Base-by-base conservation (phyloP, 2,329 filamentous ascomycete species). In the Proliferodiscus dingleyae region DNA sequence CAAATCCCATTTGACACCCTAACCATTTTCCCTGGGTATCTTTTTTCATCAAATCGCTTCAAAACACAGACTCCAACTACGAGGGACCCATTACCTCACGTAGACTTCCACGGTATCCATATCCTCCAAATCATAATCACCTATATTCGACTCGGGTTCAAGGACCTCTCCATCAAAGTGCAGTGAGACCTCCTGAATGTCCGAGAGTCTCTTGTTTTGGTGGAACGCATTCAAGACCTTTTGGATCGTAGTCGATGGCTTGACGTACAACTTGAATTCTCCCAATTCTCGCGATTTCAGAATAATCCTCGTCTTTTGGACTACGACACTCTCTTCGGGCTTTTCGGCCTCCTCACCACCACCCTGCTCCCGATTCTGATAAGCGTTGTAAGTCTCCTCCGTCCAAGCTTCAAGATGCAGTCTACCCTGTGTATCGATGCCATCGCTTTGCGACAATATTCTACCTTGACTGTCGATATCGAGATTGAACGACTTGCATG, bases 321-420 rank as follows among this genome's bases (percentile, higher is more conserved):
- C 47, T 38, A 61, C 51, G 23, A 66, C 66, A 43, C 52, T 47
- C 41, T 45, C 44, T 23, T 45, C 40, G 15, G 48, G 46, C 21
- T 53, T 51, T 33, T 29, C 38, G 21, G 58, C 61, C 19, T 56
- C 61, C 3, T 55, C 59, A 1, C 55, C 52, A 6, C 51, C 49
- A 13, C 43, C 47, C 5, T 30, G 37, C 21, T 43, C 50, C 19
- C 43, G 41, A 15, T 50, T 44, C 28, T 59, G 46, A 16, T 52
- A 48, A 24, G 71, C 67, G 41, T 67, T 65, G 51, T 80, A 84
- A 2, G 77, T 65, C 9, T 85, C 79, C 6, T 80, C 71, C 0
- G 86, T 91, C 76, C 87, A 88, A 5, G 85, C 86, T 63, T 90
- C 83, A 52, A 95, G 74, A 54, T 85, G 77, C n/a, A 95, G 75